These are phyloP conservation scores for Fomes fomentarius DNA, from an alignment of 1,284 basidiomycete genomes.

Conservation along the genomic window DNA sequence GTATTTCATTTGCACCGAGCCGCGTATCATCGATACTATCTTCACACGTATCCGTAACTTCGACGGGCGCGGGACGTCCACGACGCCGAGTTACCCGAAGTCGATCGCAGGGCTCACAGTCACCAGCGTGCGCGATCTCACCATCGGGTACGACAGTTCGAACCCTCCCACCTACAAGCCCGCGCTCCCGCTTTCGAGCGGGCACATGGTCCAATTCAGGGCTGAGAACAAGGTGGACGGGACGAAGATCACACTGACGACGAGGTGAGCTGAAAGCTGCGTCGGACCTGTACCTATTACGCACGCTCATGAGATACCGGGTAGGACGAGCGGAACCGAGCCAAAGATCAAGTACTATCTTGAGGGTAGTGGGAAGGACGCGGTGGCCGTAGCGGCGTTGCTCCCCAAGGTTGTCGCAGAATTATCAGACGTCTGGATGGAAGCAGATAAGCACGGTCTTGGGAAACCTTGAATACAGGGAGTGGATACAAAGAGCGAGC, in stretches of 20 bases:
- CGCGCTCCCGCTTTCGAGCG: conserved; percentile 70
- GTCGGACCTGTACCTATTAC: not conserved
- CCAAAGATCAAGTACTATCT: conserved; percentile 91
- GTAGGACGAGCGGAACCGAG: conserved; percentile 84
- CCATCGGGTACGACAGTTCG: conserved; percentile 71
- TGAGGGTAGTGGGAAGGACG: conserved; percentile 67
- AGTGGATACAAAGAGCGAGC: not conserved
- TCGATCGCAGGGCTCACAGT: conserved; percentile 64
- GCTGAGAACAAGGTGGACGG: conserved; percentile 48
- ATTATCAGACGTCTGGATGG: conserved; percentile 69
- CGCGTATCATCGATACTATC: conserved; percentile 63
- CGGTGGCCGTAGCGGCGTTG: conserved; percentile 44
- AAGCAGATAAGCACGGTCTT: conserved; percentile 59
- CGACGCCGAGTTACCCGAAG: conserved; percentile 53
- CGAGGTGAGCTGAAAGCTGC: conserved; percentile 47
- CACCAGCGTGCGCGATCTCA: conserved; percentile 72
- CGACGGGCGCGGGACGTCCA: conserved; percentile 42
- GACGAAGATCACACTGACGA: conserved; percentile 63
- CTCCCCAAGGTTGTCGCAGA: conserved; percentile 59
- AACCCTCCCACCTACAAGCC: conserved; percentile 70
- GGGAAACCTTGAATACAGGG: conserved; percentile 39
- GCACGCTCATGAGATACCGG: not conserved
- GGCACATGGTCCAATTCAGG: conserved; percentile 84
- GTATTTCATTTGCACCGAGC: conserved; percentile 77
- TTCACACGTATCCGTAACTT: conserved; percentile 68